Percentiles rank a stretch among this genome's conserved stretches.
phyloP scores from a whole-genome alignment of 176 grass and related monocot species.

The Oryza brachyantha region DNA sequence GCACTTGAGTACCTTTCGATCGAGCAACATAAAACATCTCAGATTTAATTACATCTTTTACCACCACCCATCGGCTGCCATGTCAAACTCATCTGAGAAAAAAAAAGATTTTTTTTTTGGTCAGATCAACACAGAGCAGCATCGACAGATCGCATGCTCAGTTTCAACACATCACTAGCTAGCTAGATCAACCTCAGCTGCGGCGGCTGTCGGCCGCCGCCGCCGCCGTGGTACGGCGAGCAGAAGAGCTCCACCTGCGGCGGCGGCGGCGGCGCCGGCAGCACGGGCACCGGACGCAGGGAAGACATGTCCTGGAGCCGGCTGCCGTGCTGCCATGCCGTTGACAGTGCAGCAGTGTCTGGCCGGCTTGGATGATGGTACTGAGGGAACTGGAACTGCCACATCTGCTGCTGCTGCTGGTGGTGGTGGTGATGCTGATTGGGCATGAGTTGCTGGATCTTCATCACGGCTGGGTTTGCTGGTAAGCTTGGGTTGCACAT shows the following conservation, averaged over 20 bases:
- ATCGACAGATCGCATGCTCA: neutral
- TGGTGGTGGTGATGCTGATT: too few relatives aligned
- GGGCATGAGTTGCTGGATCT: conserved; percentile 27
- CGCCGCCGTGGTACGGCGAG: conserved; percentile 29
- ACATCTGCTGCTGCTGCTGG: conserved; percentile 46
- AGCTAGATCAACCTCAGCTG: conserved; percentile 44
- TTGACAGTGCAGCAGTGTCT: neutral
- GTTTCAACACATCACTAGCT: neutral
- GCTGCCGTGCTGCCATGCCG: conserved; percentile 30
- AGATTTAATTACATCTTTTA: neutral
- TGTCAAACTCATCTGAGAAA: neutral
- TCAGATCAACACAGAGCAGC: neutral
- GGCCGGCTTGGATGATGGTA: conserved; percentile 38
- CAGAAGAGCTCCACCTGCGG: conserved; percentile 47
- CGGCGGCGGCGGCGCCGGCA: conserved; percentile 37
- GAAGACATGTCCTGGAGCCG: conserved; percentile 26
- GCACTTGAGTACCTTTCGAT: neutral
- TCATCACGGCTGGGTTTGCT: conserved; percentile 20
- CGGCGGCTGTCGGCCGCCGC: conserved; percentile 23
- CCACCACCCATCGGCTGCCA: neutral
- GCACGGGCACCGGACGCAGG: conserved; percentile 7
- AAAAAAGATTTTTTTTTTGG: too few relatives aligned
- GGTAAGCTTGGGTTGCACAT: conserved; percentile 20
- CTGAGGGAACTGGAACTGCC: conserved; percentile 40
- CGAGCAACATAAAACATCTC: neutral